These are phyloP conservation scores for Trapa incisa DNA, from an alignment of 345 rosid species.

Conservation along the genomic window DNA sequence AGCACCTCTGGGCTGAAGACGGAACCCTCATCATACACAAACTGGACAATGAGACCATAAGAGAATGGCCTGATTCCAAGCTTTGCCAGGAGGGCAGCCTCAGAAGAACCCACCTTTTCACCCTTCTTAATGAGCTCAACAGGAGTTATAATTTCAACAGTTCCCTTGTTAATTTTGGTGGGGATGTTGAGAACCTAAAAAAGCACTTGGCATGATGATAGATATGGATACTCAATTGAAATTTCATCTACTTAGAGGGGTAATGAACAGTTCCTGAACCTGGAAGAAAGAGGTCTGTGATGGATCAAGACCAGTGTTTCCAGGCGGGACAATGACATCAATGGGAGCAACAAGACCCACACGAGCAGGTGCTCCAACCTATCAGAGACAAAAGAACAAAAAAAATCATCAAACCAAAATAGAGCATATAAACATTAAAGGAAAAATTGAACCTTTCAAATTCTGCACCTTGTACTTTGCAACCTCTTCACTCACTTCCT, in stretches of 20 bases:
- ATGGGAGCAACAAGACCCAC: slow-evolving; percentile 90
- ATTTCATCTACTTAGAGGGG: not conserved
- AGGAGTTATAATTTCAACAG: slow-evolving; percentile 87
- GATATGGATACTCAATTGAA: not conserved
- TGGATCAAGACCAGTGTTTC: slow-evolving; percentile 93
- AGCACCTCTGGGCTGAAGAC: slow-evolving; percentile 89
- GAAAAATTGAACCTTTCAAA: too few species aligned
- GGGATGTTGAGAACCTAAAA: slow-evolving; percentile 79
- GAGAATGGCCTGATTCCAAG: slow-evolving; percentile 92
- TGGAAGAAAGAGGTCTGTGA: slow-evolving; percentile 98
- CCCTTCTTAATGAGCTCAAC: slow-evolving; percentile 95
- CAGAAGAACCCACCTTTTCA: slow-evolving; percentile 92
- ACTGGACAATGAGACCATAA: slow-evolving; percentile 63
- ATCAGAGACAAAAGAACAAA: too few species aligned
- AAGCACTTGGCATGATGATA: not conserved
- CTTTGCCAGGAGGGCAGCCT: slow-evolving; percentile 81
- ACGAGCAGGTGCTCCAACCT: slow-evolving; percentile 98
- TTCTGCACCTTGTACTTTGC: slow-evolving; percentile 58
- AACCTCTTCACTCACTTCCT: slow-evolving; percentile 94
- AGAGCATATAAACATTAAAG: too few species aligned
- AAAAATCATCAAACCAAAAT: too few species aligned
- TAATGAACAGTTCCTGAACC: slow-evolving; percentile 17
- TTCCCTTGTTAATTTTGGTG: slow-evolving; percentile 97
- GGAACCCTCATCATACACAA: slow-evolving; percentile 74
- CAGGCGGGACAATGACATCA: slow-evolving; percentile 91